Conservation (phyloP, 257 asterid genomes). For the Fraxinus americana region DNA sequence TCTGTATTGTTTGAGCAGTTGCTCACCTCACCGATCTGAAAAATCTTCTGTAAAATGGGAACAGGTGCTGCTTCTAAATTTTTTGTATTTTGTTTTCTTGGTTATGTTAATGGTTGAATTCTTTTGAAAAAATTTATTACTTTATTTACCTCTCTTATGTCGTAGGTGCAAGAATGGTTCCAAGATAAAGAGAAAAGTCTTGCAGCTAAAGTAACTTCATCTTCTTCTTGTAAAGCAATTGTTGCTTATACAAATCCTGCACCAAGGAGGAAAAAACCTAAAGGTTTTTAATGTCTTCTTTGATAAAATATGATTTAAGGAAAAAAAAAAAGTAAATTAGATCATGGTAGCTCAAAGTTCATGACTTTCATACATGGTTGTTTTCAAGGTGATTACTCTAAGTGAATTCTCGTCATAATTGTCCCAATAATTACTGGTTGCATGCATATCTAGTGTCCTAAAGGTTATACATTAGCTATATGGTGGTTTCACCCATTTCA, state of each 20-base stretch:
- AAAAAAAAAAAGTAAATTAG: slow-evolving; percentile 11
- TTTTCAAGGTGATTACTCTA: neutral
- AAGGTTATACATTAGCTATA: neutral
- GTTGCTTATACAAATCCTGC: slow-evolving; percentile 30
- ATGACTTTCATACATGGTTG: slow-evolving; percentile 3
- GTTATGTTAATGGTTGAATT: slow-evolving; percentile 5
- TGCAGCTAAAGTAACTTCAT: slow-evolving; percentile 34
- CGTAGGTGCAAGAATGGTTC: slow-evolving; percentile 78
- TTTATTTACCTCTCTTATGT: slow-evolving; percentile 1
- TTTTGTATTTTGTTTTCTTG: neutral
- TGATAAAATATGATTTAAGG: slow-evolving; percentile 8
- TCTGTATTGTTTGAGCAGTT: slow-evolving; percentile 44
- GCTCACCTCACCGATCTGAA: slow-evolving; percentile 54
- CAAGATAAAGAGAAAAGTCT: slow-evolving; percentile 35
- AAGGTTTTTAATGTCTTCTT: slow-evolving; percentile 31
- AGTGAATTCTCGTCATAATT: neutral
- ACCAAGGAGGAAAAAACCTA: slow-evolving; percentile 28
- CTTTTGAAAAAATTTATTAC: neutral
- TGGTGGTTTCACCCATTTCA: neutral
- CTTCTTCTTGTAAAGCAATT: slow-evolving; percentile 20
- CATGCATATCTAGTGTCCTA: neutral
- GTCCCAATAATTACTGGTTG: neutral
- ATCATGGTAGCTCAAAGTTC: slow-evolving; percentile 27
- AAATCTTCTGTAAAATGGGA: slow-evolving; percentile 56
- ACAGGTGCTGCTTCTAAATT: slow-evolving; percentile 54